A percentile compares a stretch with the other conserved stretches of the same genome.
phyloP scores from a whole-genome alignment of 78 protist species.

The Polysphondylium violaceum region DNA sequence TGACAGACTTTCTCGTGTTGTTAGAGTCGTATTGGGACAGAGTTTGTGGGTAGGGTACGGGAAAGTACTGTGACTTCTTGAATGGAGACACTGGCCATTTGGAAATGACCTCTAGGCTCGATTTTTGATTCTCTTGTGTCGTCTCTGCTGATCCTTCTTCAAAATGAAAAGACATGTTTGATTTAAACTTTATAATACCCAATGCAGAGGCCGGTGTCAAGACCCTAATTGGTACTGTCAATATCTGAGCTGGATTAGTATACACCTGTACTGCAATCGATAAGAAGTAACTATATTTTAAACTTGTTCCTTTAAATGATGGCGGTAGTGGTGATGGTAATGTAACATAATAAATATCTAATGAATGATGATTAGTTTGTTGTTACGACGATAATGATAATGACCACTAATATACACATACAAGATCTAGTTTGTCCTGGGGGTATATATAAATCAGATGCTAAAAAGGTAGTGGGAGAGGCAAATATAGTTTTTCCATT shows the following conservation, averaged over 20 bases:
- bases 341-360: conserved; percentile 74
- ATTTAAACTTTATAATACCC: conserved; percentile 34
- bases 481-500: conserved; percentile 64
- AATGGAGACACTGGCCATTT: conserved; percentile 75
- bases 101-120: conserved; percentile 14
- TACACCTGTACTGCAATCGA: conserved; percentile 71
- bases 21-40: conserved; percentile 75
- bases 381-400: not conserved
- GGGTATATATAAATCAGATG: conserved; percentile 50
- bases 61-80: conserved; percentile 77
- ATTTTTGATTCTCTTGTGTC: conserved; percentile 29
- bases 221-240: conserved; percentile 67
- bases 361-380: not conserved
- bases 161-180: conserved; percentile 28
- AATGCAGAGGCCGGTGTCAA: conserved; percentile 68
- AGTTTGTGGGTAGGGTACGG: conserved; percentile 72
- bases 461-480: conserved; percentile 71
- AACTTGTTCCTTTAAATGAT: conserved; percentile 68
- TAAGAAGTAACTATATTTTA: conserved; percentile 64
- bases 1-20: conserved; percentile 53
- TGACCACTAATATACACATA: not conserved
- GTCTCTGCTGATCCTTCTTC: conserved; percentile 74
- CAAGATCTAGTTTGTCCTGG: conserved; percentile 75
- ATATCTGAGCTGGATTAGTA: conserved; percentile 74
- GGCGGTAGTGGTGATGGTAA: conserved; percentile 79